Percentiles rank a stretch among this genome's conserved stretches.
Conservation (phyloP, 805 yeast genomes). For the Candida ascalaphidarum region DNA sequence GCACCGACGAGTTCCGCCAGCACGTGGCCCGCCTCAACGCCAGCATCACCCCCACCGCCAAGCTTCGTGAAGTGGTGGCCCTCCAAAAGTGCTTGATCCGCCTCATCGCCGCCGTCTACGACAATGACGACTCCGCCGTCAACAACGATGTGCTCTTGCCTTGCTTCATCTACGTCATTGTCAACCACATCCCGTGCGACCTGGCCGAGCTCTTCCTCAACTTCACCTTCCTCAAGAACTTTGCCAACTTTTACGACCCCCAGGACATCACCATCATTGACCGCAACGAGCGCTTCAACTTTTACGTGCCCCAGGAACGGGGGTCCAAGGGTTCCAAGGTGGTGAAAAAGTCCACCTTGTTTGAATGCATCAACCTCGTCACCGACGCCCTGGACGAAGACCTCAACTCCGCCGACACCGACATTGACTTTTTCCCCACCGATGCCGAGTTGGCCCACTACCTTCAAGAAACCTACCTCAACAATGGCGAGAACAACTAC, state of each 20-base stretch:
- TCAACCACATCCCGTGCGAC: constrained; percentile 16
- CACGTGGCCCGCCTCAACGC: too few relatives aligned
- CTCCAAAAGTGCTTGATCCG: constrained; percentile 23
- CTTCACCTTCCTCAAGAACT: constrained; percentile 28
- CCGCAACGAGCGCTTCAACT: constrained; percentile 4
- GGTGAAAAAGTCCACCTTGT: constrained; percentile 7
- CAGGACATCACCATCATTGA: constrained; percentile 8
- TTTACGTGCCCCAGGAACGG: constrained; percentile 8
- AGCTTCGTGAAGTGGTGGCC: constrained; percentile 18
- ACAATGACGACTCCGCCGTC: constrained; percentile 12
- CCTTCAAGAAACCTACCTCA: constrained; percentile 18
- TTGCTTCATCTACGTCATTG: constrained; percentile 25
- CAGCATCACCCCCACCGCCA: constrained; percentile 23
- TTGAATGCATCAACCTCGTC: constrained; percentile 20
- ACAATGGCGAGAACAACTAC: constrained; percentile 29
- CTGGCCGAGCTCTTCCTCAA: constrained; percentile 23
- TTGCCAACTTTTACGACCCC: constrained; percentile 24
- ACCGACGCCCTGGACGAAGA: constrained; percentile 2
- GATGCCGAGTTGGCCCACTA: constrained; percentile 22
- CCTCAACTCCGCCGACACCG: constrained; percentile 1
- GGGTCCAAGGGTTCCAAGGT: background rate
- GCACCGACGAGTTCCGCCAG: too few relatives aligned
- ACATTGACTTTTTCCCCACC: constrained; percentile 16
- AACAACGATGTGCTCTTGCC: constrained; percentile 35
- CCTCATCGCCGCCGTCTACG: constrained; percentile 8